These are phyloP conservation scores for Russula earlei DNA, from an alignment of 768 basidiomycete genomes.

Conservation along the genomic window DNA sequence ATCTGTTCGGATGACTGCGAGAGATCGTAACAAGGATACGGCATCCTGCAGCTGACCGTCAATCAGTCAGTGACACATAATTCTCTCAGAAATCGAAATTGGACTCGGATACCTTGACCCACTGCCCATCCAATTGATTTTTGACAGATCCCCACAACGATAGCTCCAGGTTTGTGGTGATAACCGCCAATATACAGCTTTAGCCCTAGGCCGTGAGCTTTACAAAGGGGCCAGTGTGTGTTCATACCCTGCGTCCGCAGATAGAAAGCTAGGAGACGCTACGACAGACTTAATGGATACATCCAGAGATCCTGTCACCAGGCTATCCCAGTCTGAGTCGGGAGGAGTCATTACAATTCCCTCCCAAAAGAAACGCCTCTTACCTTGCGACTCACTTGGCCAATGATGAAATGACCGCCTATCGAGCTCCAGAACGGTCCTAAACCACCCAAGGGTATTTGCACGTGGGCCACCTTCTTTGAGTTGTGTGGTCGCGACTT, in stretches of 20 bases:
- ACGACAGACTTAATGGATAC: conserved; percentile 45
- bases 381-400: conserved; percentile 37
- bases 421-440: conserved; percentile 60
- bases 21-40: conserved; percentile 39
- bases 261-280: conserved; percentile 61
- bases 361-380: conserved; percentile 8
- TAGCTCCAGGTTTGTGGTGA: conserved; percentile 71
- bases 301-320: conserved; percentile 68
- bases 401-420: conserved; percentile 32
- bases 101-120: conserved; percentile 42
- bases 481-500: conserved; percentile 31
- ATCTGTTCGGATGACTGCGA: conserved; percentile 17
- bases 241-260: conserved; percentile 50
- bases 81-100: too few species aligned
- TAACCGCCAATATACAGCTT: conserved; percentile 58
- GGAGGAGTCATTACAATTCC: conserved; percentile 21
- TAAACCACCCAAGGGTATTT: conserved; percentile 52
- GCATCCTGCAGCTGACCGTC: conserved; percentile 43
- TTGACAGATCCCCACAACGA: conserved; percentile 57
- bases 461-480: conserved; percentile 15
- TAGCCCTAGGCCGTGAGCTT: conserved; percentile 1
- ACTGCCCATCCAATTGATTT: conserved; percentile 65
- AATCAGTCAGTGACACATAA: conserved; percentile 2
- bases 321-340: conserved; percentile 52
- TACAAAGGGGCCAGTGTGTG: background rate